phyloP scores from a whole-genome alignment of 306 rosid species.

The Arachis stenosperma region DNA sequence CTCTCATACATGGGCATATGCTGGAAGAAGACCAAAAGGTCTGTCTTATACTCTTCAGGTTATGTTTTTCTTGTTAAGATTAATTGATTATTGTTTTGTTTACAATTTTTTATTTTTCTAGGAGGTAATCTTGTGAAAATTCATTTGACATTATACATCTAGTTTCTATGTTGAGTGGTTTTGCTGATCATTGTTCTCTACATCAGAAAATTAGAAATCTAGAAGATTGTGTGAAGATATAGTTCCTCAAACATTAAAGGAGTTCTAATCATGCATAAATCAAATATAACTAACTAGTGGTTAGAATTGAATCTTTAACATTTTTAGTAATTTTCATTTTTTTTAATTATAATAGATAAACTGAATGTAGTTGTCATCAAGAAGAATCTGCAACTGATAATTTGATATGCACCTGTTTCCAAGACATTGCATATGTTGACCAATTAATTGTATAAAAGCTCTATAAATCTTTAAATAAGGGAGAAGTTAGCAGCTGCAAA shows the following conservation, averaged over 20 bases:
- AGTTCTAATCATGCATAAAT: too few relatives aligned
- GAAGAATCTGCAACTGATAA: background rate
- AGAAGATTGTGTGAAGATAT: too few relatives aligned
- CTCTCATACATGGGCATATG: conserved; percentile 61
- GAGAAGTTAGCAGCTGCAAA: too few relatives aligned
- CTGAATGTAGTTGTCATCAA: background rate
- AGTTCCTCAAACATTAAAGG: too few relatives aligned
- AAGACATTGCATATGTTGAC: background rate
- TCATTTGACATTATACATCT: background rate
- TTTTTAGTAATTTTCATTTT: too few relatives aligned
- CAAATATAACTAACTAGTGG: too few relatives aligned
- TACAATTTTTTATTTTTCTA: too few relatives aligned
- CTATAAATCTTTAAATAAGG: background rate
- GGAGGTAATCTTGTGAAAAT: background rate
- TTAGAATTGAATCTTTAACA: too few relatives aligned
- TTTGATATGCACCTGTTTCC: background rate
- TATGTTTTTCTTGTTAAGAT: background rate
- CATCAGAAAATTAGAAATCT: too few relatives aligned
- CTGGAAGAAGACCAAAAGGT: conserved; percentile 61
- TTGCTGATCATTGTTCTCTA: too few relatives aligned
- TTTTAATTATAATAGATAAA: too few relatives aligned
- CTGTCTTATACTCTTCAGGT: conserved; percentile 33
- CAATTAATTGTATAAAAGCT: background rate
- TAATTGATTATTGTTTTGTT: too few relatives aligned
- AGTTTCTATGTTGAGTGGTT: background rate